Evolutionary conservation across 495 filamentous ascomycete species (phyloP).

Genomic region (Clavariopsis aquatica): DNA sequence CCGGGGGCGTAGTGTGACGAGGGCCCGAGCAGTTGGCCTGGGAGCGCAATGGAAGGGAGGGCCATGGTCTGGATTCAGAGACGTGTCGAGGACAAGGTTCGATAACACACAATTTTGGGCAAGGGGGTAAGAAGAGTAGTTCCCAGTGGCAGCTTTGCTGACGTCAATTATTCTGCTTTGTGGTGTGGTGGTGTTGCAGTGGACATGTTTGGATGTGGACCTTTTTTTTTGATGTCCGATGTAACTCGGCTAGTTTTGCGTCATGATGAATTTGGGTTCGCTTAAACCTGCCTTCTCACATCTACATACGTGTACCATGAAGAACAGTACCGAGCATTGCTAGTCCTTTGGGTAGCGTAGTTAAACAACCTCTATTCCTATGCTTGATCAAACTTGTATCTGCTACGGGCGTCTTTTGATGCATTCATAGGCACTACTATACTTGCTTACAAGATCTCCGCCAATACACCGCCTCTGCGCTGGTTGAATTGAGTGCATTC

Average conservation of each 20-base stretch:
- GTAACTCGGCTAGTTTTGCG: neutral
- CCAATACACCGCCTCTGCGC: neutral
- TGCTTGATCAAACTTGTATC: neutral
- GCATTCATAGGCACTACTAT: constrained; percentile 8
- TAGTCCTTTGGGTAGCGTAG: too few relatives aligned
- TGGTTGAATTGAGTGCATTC: constrained; percentile 8
- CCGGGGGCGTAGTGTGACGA: constrained; percentile 66
- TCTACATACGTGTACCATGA: neutral
- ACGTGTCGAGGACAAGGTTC: too few relatives aligned
- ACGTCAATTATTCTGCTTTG: neutral
- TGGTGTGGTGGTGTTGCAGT: neutral
- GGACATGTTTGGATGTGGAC: neutral
- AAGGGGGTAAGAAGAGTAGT: too few relatives aligned
- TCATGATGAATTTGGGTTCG: neutral
- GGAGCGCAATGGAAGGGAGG: constrained; percentile 50
- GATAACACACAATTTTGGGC: too few relatives aligned
- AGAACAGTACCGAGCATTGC: neutral
- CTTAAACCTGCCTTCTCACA: neutral
- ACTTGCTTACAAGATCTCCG: constrained; percentile 19
- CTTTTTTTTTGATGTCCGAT: constrained; percentile 4
- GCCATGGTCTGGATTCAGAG: too few relatives aligned
- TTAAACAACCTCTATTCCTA: neutral
- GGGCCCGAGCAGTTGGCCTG: constrained; percentile 77
- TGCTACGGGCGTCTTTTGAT: neutral
- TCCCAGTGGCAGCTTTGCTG: too few relatives aligned